Conservation (phyloP, 106 monocot genomes). For the Narthecium ossifragum region DNA sequence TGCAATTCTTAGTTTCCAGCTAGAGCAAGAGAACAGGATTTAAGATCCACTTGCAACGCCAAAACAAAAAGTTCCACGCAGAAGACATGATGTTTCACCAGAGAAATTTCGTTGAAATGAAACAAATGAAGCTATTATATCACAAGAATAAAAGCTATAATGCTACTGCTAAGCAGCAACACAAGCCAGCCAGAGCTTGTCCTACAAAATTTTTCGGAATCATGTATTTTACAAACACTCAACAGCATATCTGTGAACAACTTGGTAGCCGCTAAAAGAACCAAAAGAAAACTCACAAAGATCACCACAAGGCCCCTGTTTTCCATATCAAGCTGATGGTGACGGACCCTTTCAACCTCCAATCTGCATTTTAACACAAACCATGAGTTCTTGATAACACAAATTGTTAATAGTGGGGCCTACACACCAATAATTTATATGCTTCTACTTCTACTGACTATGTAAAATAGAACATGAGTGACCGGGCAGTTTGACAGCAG, state of each 20-base stretch:
- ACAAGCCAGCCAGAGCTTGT: constrained; percentile 58
- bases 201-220: constrained; percentile 38
- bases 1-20: too few species aligned
- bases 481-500: too few species aligned
- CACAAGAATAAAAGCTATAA: constrained; percentile 59
- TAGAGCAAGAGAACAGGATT: too few species aligned
- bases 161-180: constrained; percentile 67
- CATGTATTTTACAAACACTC: constrained; percentile 33
- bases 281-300: constrained; percentile 70
- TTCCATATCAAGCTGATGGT: constrained; percentile 38
- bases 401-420: too few species aligned
- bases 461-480: too few species aligned
- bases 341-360: constrained; percentile 41
- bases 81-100: too few species aligned
- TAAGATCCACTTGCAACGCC: too few species aligned
- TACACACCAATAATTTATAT: too few species aligned
- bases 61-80: too few species aligned
- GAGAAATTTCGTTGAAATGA: too few species aligned
- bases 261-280: constrained; percentile 52
- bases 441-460: too few species aligned
- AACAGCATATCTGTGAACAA: constrained; percentile 33
- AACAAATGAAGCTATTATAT: constrained; percentile 28
- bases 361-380: constrained; percentile 29
- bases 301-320: constrained; percentile 50
- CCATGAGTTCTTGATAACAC: too few species aligned